Evolutionary conservation across 1,284 basidiomycete species (phyloP), one percentile per base, ranked within the genome.

Genomic region (Anthracocystis setariae): DNA sequence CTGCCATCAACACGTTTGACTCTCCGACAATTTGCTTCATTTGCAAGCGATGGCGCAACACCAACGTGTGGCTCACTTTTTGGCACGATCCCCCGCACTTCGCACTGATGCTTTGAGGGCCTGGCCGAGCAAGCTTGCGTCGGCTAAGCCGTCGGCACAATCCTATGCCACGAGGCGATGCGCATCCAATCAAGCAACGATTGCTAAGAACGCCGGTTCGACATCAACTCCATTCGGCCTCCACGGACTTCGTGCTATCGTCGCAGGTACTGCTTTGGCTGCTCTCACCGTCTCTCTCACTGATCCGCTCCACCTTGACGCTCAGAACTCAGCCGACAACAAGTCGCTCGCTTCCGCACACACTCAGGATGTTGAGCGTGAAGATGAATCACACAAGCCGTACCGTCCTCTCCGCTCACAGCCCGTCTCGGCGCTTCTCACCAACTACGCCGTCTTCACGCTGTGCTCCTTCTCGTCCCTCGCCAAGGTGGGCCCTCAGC

Each of bases 401-500:
- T 50, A 68, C 35, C 64, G 68, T 15, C 73, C 73, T 2, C 53
- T 74, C 1, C 51, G 55, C 17, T 35, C 51, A 15, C 69, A 73
- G 24, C 57, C 73, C 25, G 37, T 61, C 18, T 73, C 83, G 3
- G 78, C 84, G 25, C 85, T 90, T 21, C 44, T 89, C 23, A 88
- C 92, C 51, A 85, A 91, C 1, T 94, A 93, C 76, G 80, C 90
- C 46, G 92, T 94, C 39, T 95, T 90, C 84, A 87, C 90, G 12
- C 86, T 92, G 81, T 92, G 90, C 81, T 91, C 91, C 8, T 85
- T 91, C 27, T 91, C 93, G 2, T 78, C 85, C 0, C 83, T 96
- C 15, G 90, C 95, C 35, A 92, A 95, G 78, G 84, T 88, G 64
- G 88, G 92, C 0, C 92, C 93, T 0, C 80, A 84, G 33, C 84